Evolutionary conservation across 1,284 basidiomycete species (phyloP).

Genomic region (Rhodotorula sp.): DNA sequence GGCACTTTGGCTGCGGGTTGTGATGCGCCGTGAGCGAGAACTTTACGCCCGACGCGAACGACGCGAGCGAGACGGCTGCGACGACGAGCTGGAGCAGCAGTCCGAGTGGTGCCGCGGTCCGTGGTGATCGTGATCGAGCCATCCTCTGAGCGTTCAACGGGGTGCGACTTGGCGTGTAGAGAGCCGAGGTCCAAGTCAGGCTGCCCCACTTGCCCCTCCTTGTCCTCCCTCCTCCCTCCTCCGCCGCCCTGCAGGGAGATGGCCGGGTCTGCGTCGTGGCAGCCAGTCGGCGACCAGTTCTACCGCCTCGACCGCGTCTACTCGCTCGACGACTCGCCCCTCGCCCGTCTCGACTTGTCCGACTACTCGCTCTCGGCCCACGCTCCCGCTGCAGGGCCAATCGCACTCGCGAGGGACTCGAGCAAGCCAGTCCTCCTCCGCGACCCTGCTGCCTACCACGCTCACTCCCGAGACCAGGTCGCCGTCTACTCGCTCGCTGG

Average conservation of each 20-base stretch:
- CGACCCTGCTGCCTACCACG: not conserved
- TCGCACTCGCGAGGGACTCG: slow-evolving; percentile 84
- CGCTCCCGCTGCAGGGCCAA: slow-evolving; percentile 78
- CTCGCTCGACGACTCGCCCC: slow-evolving; percentile 56
- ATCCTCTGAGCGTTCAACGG: no score
- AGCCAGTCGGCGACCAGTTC: slow-evolving; percentile 36
- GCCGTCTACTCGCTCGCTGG: slow-evolving; percentile 55
- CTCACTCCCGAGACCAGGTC: slow-evolving; percentile 44
- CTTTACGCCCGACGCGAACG: slow-evolving; percentile 64
- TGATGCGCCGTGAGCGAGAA: slow-evolving; percentile 68
- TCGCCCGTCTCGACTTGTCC: slow-evolving; percentile 75
- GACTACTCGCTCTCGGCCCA: slow-evolving; percentile 73
- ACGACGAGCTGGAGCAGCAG: not conserved
- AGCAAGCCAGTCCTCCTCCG: slow-evolving; percentile 74
- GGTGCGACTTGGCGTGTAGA: no score
- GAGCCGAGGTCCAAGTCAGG: no score
- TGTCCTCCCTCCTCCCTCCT: no score
- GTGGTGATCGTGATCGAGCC: no score
- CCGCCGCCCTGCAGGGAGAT: not conserved
- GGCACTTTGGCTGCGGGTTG: slow-evolving; percentile 73
- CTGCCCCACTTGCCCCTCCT: no score
- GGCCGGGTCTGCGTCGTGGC: slow-evolving; percentile 30
- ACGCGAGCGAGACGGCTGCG: not conserved
- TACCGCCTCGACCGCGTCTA: slow-evolving; percentile 74
- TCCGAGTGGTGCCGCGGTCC: not conserved